Base-by-base conservation (phyloP, 1,284 basidiomycete genomes). In the Pascua sp. region DNA sequence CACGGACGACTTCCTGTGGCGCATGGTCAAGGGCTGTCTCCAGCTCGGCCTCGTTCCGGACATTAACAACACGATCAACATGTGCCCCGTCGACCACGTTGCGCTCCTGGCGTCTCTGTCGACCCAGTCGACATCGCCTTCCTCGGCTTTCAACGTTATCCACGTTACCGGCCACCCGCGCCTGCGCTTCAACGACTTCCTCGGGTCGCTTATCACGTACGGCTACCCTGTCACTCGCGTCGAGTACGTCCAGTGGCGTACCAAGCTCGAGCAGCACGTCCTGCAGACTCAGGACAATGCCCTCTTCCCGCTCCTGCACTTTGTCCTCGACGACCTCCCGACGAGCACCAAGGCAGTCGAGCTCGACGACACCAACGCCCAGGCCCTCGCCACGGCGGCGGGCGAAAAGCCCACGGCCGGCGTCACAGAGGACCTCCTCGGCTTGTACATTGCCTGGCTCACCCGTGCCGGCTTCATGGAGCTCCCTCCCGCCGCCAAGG, bases 1-100 rank as follows among this genome's bases (percentile, higher is more conserved):
- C 79, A 98, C 96, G 41, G 96, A 99, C 69, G 96, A 99, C 77
- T 99, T 99, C 78, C 84, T 99, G 55, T 98, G 95, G 94, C 86
- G 96, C 17, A 81, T 99, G 73, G 91, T 98, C 73, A 98, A 98
- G 78, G 96, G 96, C 24, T 97, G 93, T 73, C 83, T 96, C 48
- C 96, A 99, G 76, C 86, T 98, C 8, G 95, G 95, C 3, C 84
- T 93, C 45, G 86, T 94, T 2, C 96, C 96, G 1, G 91, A 99
- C 73, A 98, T 99, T 77, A 92, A 97, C 81, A 99, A 99, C 79
- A 89, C 90, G 4, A 84, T 98, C 71, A 98, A 98, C 79, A 95
- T 98, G 90, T 90, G 94, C 16, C 96, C 96, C 0, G 96, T 98
- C 36, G 90, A 98, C 77, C 91, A 96, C 72, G 95, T 99, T 60